These are phyloP conservation scores for Fusarium siculi DNA, from an alignment of 2,329 filamentous ascomycete genomes.

Conservation along the genomic window DNA sequence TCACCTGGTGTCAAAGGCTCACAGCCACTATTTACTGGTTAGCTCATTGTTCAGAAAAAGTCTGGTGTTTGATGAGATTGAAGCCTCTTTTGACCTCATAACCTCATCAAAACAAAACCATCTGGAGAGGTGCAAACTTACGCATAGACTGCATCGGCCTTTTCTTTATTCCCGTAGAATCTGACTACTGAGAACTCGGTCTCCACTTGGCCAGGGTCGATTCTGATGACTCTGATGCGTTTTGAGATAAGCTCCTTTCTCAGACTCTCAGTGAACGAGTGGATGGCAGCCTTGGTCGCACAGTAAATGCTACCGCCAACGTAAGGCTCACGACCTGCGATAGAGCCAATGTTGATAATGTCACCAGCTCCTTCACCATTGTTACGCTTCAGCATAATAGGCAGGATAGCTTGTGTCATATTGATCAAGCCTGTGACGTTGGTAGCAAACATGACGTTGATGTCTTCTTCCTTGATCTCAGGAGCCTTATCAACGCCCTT, in stretches of 20 bases:
- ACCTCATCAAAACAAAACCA: too few relatives aligned
- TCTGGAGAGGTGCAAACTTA: conserved; percentile 53
- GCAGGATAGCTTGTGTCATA: conserved; percentile 91
- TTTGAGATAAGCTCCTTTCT: conserved; percentile 84
- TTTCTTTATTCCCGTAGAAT: conserved; percentile 86
- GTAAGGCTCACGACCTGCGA: conserved; percentile 90
- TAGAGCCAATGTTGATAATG: conserved; percentile 93
- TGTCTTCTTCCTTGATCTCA: conserved; percentile 84
- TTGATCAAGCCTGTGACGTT: conserved; percentile 96
- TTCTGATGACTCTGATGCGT: conserved; percentile 82
- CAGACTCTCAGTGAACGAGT: conserved; percentile 83
- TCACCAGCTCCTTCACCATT: conserved; percentile 81
- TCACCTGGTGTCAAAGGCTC: conserved; percentile 89
- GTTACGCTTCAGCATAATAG: conserved; percentile 79
- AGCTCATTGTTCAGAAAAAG: neutral
- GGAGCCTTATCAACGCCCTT: conserved; percentile 88
- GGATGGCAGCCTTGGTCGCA: conserved; percentile 88
- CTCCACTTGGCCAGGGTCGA: conserved; percentile 93
- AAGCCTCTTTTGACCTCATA: too few relatives aligned
- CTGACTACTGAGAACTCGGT: conserved; percentile 93
- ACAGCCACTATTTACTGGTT: conserved; percentile 63
- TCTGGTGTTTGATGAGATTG: too few relatives aligned
- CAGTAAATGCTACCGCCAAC: conserved; percentile 90
- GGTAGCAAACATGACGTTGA: conserved; percentile 87
- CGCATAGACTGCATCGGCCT: conserved; percentile 91